Conservation (phyloP, 164 flowering plant genomes). For the Protea cynaroides region DNA sequence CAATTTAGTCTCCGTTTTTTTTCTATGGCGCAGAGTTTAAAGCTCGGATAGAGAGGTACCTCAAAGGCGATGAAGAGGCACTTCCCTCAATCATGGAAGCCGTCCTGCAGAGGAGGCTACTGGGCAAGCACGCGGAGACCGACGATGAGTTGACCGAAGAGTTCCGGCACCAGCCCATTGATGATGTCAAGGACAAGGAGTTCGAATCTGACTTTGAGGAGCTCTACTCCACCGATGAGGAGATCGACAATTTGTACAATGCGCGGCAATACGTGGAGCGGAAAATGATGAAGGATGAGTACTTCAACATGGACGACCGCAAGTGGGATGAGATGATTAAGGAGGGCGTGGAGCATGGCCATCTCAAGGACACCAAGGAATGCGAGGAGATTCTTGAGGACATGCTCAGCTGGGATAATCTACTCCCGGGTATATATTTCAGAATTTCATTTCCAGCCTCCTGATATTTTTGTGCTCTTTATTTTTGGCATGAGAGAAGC, state of each 20-base stretch:
- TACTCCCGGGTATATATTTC: slow-evolving; percentile 70
- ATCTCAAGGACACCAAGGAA: slow-evolving; percentile 56
- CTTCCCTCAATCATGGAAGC: slow-evolving; percentile 55
- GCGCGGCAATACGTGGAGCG: slow-evolving; percentile 48
- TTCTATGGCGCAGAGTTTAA: slow-evolving; percentile 39
- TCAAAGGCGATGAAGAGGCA: slow-evolving; percentile 52
- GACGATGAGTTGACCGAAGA: slow-evolving; percentile 70
- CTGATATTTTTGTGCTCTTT: too few species aligned
- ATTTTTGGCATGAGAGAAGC: too few species aligned
- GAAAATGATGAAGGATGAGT: slow-evolving; percentile 48
- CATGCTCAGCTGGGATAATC: slow-evolving; percentile 88
- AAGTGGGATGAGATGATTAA: slow-evolving; percentile 79
- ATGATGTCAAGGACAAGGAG: slow-evolving; percentile 44
- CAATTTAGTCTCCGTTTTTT: background rate
- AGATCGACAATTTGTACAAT: slow-evolving; percentile 63
- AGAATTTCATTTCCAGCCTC: too few species aligned
- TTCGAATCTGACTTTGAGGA: slow-evolving; percentile 68
- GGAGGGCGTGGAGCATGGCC: slow-evolving; percentile 59
- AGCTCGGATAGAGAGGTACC: slow-evolving; percentile 42
- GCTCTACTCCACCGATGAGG: slow-evolving; percentile 59
- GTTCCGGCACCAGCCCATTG: slow-evolving; percentile 34
- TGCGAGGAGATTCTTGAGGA: slow-evolving; percentile 80
- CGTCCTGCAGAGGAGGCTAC: slow-evolving; percentile 41
- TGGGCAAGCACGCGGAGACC: slow-evolving; percentile 62
- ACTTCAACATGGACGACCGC: slow-evolving; percentile 60